Evolutionary conservation across 495 filamentous ascomycete genomes (phyloP).

Genomic region (Hypomontagnella submonticulosa): DNA sequence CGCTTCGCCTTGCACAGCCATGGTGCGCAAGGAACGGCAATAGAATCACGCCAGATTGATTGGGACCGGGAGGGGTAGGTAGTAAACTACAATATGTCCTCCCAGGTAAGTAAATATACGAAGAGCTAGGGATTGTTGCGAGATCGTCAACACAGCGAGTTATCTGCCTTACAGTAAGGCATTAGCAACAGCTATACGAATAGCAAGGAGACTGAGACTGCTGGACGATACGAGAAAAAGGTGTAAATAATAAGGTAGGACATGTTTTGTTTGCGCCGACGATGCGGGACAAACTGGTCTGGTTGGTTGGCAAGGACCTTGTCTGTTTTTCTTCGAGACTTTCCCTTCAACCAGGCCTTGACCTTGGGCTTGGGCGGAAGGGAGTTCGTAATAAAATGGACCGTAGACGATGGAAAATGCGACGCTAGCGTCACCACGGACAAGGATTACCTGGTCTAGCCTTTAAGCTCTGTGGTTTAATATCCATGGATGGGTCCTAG

Average conservation of each 20-base stretch:
- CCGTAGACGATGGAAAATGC: slow-evolving; percentile 27
- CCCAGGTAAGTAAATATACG: slow-evolving; percentile 6
- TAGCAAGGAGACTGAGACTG: background rate
- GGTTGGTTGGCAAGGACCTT: slow-evolving; percentile 15
- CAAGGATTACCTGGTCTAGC: slow-evolving; percentile 24
- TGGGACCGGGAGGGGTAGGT: slow-evolving; percentile 27
- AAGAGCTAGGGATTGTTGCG: background rate
- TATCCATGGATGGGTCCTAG: background rate
- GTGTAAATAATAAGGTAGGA: slow-evolving; percentile 15
- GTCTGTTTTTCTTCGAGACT: slow-evolving; percentile 15
- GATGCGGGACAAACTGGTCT: slow-evolving; percentile 17
- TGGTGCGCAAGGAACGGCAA: slow-evolving; percentile 42
- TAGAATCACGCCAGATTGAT: slow-evolving; percentile 22
- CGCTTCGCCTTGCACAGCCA: slow-evolving; percentile 52
- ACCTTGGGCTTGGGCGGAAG: slow-evolving; percentile 5
- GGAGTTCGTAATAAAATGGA: slow-evolving; percentile 28
- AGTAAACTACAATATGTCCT: background rate
- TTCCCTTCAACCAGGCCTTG: slow-evolving; percentile 20
- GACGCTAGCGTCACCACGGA: slow-evolving; percentile 30
- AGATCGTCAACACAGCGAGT: too few species aligned
- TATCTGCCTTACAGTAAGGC: background rate
- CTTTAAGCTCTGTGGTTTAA: background rate
- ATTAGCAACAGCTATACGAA: background rate
- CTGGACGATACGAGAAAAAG: slow-evolving; percentile 3
- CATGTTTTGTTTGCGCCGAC: slow-evolving; percentile 15